Evolutionary conservation across 352 stramenopile genomes (phyloP), one percentile per base, ranked within the genome.

Genomic region (Phytopythium delawarense): DNA sequence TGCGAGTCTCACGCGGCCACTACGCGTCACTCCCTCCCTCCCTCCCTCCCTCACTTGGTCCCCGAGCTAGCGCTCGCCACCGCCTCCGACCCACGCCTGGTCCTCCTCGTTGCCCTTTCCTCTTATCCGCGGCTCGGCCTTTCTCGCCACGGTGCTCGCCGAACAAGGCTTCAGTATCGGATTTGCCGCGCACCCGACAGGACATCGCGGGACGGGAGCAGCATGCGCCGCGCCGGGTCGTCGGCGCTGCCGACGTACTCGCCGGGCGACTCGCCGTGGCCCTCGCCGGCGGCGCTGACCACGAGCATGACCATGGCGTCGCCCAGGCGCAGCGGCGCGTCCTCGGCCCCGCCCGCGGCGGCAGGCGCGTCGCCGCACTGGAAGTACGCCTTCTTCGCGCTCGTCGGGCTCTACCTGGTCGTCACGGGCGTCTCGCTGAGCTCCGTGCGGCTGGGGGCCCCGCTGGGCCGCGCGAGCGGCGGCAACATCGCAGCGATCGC

Each of bases 181-280:
- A 45, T 45, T 45, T 28, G 1, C 20, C 21, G 16, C 20, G 12
- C 4, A 18, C 21, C 18, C 4, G 8, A 25, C 35, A 15, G 35
- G 35, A 40, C 35, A 15, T 2, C 9, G 12, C 35, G 12, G 35
- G 35, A 40, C 42, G 42, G 8, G 46, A 28, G 21, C 21, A 28
- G 25, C 54, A 75, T 75, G 69, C 69, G 69, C 42, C 69, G 69
- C 59, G 39, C 67, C 40, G 67, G 55, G 25, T 74, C 67, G 57
- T 59, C 69, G 57, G 51, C 69, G 42, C 65, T 75, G 45, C 69
- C 69, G 54, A 72, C 66, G 49, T 67, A 62, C 58, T 32, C 62
- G 40, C 25, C 53, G 59, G 39, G 45, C 53, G 49, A 15, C 61
- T 39, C 35, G 32, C 50, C 30, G 18, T 51, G 18, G 42, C 50